Conservation (phyloP, 306 rosid species). For the Alnus glutinosa region DNA sequence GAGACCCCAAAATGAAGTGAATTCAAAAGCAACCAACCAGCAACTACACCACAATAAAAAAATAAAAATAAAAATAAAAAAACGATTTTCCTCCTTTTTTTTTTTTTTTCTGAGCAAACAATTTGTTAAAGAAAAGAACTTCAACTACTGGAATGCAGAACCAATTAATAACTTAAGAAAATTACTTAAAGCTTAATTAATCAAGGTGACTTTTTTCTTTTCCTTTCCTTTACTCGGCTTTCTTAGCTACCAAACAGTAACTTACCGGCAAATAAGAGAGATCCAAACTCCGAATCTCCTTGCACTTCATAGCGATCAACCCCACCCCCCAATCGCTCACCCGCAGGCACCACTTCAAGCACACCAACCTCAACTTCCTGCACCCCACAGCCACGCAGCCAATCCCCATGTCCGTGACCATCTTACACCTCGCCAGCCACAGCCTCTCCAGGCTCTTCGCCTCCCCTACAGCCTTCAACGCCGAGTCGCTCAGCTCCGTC, state of each 20-base stretch:
- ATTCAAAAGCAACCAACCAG: background rate
- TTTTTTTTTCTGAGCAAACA: background rate
- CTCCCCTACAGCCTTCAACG: constrained; percentile 60
- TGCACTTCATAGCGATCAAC: constrained; percentile 81
- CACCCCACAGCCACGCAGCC: constrained; percentile 96
- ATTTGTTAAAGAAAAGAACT: background rate
- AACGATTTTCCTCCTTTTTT: too few species aligned
- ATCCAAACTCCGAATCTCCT: constrained; percentile 67
- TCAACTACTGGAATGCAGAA: background rate
- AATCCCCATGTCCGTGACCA: constrained; percentile 84
- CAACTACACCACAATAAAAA: background rate
- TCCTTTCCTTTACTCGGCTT: background rate
- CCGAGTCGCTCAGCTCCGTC: constrained; percentile 65
- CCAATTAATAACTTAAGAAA: background rate
- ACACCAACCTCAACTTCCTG: constrained; percentile 57
- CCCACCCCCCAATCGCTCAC: constrained; percentile 85
- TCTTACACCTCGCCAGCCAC: constrained; percentile 74
- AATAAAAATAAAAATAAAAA: background rate
- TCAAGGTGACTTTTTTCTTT: too few species aligned
- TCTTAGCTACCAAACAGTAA: constrained; percentile 15
- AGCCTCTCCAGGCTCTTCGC: constrained; percentile 72
- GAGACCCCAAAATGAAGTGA: background rate
- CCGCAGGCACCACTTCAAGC: constrained; percentile 85
- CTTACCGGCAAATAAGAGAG: constrained; percentile 83
- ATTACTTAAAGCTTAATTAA: background rate